Conservation (phyloP, 108 stramenopile genomes). For the Parietichytrium sp. region DNA sequence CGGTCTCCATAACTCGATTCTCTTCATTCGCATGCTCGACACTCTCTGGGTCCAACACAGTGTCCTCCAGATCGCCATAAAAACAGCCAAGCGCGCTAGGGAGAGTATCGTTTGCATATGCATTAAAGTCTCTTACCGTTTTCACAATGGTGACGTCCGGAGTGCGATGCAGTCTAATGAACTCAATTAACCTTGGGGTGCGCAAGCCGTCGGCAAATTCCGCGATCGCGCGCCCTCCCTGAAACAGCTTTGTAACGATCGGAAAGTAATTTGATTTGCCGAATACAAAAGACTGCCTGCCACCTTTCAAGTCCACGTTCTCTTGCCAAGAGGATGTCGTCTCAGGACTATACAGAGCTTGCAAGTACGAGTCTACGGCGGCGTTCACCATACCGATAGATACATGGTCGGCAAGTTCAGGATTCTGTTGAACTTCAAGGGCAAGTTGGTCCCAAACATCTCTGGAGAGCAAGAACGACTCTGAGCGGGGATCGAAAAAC, state of each 20-base stretch:
- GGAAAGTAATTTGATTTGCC: conserved; percentile 9
- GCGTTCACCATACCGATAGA: neutral
- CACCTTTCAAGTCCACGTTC: neutral
- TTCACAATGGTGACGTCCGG: neutral
- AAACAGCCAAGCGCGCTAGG: neutral
- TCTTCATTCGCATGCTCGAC: no score
- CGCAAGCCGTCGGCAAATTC: neutral
- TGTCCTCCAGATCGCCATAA: no score
- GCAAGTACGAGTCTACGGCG: neutral
- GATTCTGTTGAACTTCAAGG: neutral
- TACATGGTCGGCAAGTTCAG: neutral
- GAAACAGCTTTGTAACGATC: neutral
- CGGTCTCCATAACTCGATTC: no score
- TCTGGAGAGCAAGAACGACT: neutral
- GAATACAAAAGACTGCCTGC: no score
- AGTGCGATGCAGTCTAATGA: neutral
- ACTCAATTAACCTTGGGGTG: neutral
- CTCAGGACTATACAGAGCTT: neutral
- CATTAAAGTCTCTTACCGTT: neutral
- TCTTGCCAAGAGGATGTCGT: conserved; percentile 35
- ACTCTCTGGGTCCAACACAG: no score
- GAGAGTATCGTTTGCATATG: no score
- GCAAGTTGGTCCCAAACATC: neutral
- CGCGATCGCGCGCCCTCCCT: neutral
- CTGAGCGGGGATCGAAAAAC: conserved; percentile 23